A percentile compares a stretch with the other conserved stretches of the same genome.
Conservation (phyloP, 176 grass and related monocot species). For the Neostapfia colusana region DNA sequence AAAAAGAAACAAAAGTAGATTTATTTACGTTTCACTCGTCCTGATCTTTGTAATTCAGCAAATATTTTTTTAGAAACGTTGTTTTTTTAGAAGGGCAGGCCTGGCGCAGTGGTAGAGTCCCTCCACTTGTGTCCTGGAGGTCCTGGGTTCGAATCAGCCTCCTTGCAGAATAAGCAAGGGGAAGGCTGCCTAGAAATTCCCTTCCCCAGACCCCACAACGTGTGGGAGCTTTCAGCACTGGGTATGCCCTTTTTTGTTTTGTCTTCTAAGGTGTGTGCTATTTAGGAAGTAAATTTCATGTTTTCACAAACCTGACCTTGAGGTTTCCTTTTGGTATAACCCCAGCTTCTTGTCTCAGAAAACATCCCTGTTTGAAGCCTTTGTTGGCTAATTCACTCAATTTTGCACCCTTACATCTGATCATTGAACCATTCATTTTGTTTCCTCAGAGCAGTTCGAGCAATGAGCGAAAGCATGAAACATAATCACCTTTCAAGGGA, state of each 20-base stretch:
- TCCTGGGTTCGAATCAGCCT: no score
- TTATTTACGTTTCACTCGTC: constrained; percentile 9
- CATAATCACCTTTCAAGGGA: constrained; percentile 59
- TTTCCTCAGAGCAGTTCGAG: constrained; percentile 69
- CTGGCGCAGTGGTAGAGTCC: no score
- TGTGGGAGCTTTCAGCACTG: no score
- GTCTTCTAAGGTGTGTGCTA: neutral
- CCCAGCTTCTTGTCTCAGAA: neutral
- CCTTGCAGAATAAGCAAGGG: no score
- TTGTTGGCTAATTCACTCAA: neutral
- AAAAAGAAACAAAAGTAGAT: neutral
- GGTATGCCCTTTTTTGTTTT: no score
- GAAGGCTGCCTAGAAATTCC: no score
- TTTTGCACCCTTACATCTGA: constrained; percentile 1
- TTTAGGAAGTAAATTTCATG: neutral
- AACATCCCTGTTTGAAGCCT: neutral
- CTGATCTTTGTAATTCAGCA: neutral
- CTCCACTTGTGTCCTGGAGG: no score
- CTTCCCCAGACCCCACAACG: no score
- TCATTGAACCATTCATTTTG: neutral
- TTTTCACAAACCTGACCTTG: neutral
- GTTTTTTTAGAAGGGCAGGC: no score
- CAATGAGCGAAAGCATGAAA: constrained; percentile 88
- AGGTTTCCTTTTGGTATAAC: neutral
- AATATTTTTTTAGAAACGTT: neutral